Evolutionary conservation across 441 rosid species (phyloP).

Genomic region (Populus tomentosa): DNA sequence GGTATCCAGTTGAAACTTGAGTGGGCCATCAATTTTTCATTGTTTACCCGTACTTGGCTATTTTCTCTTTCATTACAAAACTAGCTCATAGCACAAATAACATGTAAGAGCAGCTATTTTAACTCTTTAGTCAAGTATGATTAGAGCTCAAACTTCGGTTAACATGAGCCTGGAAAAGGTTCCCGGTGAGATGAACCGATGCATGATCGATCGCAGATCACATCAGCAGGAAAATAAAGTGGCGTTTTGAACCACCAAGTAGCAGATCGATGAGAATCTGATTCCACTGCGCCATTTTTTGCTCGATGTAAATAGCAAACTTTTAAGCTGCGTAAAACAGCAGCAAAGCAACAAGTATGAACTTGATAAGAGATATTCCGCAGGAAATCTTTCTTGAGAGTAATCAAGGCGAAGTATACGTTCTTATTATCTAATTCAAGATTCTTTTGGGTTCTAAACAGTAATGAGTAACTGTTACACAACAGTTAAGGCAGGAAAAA

Average conservation of each 20-base stretch:
- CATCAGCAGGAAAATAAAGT: too few relatives aligned
- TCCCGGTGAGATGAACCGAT: neutral
- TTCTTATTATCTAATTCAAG: conserved; percentile 16
- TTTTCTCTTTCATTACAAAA: too few relatives aligned
- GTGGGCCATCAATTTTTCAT: neutral
- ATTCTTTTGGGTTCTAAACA: neutral
- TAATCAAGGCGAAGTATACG: neutral
- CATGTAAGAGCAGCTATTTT: too few relatives aligned
- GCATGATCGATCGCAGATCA: too few relatives aligned
- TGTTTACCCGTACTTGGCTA: too few relatives aligned
- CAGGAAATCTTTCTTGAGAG: neutral
- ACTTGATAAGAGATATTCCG: neutral
- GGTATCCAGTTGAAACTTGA: too few relatives aligned
- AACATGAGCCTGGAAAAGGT: neutral
- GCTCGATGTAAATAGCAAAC: neutral
- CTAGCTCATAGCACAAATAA: too few relatives aligned
- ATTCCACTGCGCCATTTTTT: neutral
- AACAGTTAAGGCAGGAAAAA: neutral
- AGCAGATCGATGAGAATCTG: neutral
- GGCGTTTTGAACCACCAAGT: too few relatives aligned
- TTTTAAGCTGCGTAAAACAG: neutral
- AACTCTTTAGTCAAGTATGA: neutral
- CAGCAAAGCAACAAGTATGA: neutral
- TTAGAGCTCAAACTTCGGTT: neutral
- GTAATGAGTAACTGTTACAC: conserved; percentile 1